Percentiles rank a stretch among this genome's conserved stretches.
These are phyloP conservation scores for Xylariaceae sp. DNA, from an alignment of 2,329 filamentous ascomycete genomes.

Conservation along the genomic window DNA sequence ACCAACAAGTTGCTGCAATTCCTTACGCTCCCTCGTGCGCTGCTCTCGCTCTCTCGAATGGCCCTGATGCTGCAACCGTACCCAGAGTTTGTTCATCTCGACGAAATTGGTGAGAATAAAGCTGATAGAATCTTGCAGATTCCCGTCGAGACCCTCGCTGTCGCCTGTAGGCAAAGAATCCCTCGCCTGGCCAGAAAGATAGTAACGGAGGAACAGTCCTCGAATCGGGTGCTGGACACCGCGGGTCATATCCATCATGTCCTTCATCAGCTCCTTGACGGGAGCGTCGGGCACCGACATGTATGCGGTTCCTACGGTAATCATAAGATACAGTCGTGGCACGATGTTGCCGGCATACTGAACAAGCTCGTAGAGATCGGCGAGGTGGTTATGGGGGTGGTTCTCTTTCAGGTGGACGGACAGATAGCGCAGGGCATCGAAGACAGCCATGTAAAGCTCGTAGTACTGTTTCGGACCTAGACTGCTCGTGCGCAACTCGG, in stretches of 20 bases:
- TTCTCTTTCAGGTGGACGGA: constrained; percentile 96
- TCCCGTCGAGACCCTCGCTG: constrained; percentile 88
- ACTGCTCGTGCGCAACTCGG: constrained; percentile 94
- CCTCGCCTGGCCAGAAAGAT: constrained; percentile 88
- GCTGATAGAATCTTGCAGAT: constrained; percentile 94
- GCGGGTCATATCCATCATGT: constrained; percentile 99
- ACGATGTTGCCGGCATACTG: constrained; percentile 98
- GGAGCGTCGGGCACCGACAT: constrained; percentile 98
- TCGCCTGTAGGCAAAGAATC: constrained; percentile 78
- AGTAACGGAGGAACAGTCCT: constrained; percentile 92
- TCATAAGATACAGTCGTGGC: constrained; percentile 95
- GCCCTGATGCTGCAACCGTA: constrained; percentile 92
- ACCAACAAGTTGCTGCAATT: constrained; percentile 89
- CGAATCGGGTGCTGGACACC: constrained; percentile 96
- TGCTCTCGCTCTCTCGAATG: constrained; percentile 93
- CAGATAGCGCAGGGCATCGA: constrained; percentile 93
- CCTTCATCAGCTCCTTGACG: constrained; percentile 99
- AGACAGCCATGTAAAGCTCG: constrained; percentile 98
- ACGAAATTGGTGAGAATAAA: constrained; percentile 98
- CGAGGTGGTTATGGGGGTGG: constrained; percentile 95
- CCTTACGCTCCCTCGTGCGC: constrained; percentile 88
- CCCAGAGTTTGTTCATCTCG: constrained; percentile 99
- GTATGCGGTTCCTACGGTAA: constrained; percentile 97
- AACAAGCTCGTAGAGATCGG: constrained; percentile 94
- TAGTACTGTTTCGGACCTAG: constrained; percentile 99